A percentile compares a stretch with the other conserved stretches of the same genome.
These are phyloP conservation scores for Candida sp. DNA, from an alignment of 1,139 yeast genomes.

Conservation along the genomic window DNA sequence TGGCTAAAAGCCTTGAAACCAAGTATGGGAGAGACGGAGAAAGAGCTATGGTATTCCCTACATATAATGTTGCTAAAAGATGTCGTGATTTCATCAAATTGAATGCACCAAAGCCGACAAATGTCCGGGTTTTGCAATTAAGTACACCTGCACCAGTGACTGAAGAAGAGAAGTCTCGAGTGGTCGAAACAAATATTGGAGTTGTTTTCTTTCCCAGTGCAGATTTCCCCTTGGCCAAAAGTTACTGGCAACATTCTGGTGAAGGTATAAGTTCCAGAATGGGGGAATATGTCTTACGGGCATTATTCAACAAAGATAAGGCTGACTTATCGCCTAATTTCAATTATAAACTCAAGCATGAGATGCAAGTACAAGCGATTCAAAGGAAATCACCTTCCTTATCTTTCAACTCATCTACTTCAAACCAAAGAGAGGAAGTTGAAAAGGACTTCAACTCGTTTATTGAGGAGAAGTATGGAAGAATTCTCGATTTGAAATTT, in stretches of 20 bases:
- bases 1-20: slow-evolving; percentile 45
- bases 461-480: slow-evolving; percentile 87
- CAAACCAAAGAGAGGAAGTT: slow-evolving; percentile 25
- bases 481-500: slow-evolving; percentile 76
- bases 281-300: slow-evolving; percentile 79
- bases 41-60: slow-evolving; percentile 69
- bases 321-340: background rate
- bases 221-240: slow-evolving; percentile 64
- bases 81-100: slow-evolving; percentile 73
- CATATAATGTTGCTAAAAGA: slow-evolving; percentile 74
- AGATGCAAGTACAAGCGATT: slow-evolving; percentile 35
- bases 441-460: slow-evolving; percentile 62
- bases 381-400: slow-evolving; percentile 34
- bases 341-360: slow-evolving; percentile 20
- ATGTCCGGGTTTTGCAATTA: slow-evolving; percentile 66
- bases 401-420: slow-evolving; percentile 17
- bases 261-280: slow-evolving; percentile 89
- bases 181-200: slow-evolving; percentile 66
- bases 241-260: slow-evolving; percentile 96
- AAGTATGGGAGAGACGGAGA: slow-evolving; percentile 82
- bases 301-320: slow-evolving; percentile 40
- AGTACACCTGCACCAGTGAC: slow-evolving; percentile 67
- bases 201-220: slow-evolving; percentile 69
- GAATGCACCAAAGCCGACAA: slow-evolving; percentile 18
- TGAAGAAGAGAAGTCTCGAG: slow-evolving; percentile 55